Evolutionary conservation across 2,329 filamentous ascomycete species (phyloP).

Genomic region (Ophiognomonia clavigignenti-juglandacearum): DNA sequence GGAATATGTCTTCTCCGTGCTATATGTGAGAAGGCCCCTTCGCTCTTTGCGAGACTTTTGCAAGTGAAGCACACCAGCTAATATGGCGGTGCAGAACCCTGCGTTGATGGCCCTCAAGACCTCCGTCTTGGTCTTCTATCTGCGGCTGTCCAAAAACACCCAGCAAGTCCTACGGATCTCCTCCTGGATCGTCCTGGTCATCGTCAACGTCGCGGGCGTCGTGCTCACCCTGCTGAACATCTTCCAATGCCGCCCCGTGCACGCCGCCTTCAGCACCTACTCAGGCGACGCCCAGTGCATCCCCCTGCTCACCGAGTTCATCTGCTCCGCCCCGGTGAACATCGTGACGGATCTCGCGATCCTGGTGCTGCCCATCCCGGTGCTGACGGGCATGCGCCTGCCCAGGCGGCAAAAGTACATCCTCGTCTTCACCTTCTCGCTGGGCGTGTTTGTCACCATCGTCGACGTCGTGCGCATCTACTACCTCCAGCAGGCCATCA

Average conservation of each 20-base stretch:
- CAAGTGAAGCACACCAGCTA: constrained; percentile 4
- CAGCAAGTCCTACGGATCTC: constrained; percentile 72
- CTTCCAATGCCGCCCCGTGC: constrained; percentile 75
- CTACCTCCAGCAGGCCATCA: constrained; percentile 73
- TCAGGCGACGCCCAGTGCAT: constrained; percentile 40
- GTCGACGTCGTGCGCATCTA: constrained; percentile 88
- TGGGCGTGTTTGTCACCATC: constrained; percentile 82
- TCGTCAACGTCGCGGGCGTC: constrained; percentile 74
- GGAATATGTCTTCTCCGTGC: constrained; percentile 61
- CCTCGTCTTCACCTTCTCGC: constrained; percentile 76
- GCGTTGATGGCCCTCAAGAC: constrained; percentile 88
- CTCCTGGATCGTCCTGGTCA: constrained; percentile 72
- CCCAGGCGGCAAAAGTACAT: constrained; percentile 85
- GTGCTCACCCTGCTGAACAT: constrained; percentile 83
- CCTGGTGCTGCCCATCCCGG: constrained; percentile 80
- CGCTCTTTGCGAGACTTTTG: not conserved
- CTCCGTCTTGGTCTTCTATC: constrained; percentile 87
- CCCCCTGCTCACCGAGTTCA: constrained; percentile 57
- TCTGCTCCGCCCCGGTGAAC: constrained; percentile 81
- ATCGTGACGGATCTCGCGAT: constrained; percentile 88
- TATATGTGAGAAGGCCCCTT: constrained; percentile 44
- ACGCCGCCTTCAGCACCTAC: constrained; percentile 57
- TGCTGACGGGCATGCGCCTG: constrained; percentile 79
- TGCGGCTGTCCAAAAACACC: constrained; percentile 73
- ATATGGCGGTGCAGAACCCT: constrained; percentile 59